These are phyloP conservation scores for Saccharata proteae DNA, from an alignment of 2,329 filamentous ascomycete species.

Conservation along the genomic window DNA sequence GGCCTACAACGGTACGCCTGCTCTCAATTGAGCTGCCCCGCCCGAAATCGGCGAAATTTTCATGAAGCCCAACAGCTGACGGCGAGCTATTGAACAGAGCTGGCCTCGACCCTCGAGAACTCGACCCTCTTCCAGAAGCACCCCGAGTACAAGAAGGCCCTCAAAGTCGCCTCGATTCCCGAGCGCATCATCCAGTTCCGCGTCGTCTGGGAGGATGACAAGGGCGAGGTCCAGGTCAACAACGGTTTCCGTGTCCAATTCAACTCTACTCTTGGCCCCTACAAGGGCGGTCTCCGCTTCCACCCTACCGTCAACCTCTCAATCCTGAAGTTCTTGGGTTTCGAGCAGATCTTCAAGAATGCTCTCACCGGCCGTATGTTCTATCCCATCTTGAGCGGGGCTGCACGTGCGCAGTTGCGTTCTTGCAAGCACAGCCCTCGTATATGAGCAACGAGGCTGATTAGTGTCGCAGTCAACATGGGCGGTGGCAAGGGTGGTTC, in stretches of 20 bases:
- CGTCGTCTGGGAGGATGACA: constrained; percentile 93
- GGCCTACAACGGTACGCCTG: constrained; percentile 73
- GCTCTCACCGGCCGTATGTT: constrained; percentile 78
- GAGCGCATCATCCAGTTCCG: constrained; percentile 97
- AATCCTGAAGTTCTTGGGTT: constrained; percentile 90
- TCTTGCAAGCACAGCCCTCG: not conserved
- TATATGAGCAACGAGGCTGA: constrained; percentile 3
- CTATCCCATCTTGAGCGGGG: not conserved
- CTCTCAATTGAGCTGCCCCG: not conserved
- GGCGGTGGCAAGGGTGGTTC: constrained; percentile 95
- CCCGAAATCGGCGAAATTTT: not conserved
- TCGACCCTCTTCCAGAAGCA: constrained; percentile 86
- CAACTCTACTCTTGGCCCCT: constrained; percentile 93
- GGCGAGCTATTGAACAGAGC: constrained; percentile 50
- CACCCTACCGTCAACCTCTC: constrained; percentile 75
- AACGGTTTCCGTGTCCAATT: constrained; percentile 94
- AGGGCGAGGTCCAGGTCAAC: constrained; percentile 80
- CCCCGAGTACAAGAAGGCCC: constrained; percentile 86
- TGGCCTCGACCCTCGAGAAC: constrained; percentile 87
- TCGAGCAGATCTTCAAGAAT: constrained; percentile 99
- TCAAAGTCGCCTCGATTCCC: constrained; percentile 76
- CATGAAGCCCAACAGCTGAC: constrained; percentile 6
- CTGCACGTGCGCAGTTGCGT: too few species aligned
- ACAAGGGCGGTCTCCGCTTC: constrained; percentile 94
- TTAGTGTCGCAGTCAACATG: constrained; percentile 56